Evolutionary conservation across 2,329 filamentous ascomycete genomes (phyloP).

Genomic region (Coniochaeta sp.): DNA sequence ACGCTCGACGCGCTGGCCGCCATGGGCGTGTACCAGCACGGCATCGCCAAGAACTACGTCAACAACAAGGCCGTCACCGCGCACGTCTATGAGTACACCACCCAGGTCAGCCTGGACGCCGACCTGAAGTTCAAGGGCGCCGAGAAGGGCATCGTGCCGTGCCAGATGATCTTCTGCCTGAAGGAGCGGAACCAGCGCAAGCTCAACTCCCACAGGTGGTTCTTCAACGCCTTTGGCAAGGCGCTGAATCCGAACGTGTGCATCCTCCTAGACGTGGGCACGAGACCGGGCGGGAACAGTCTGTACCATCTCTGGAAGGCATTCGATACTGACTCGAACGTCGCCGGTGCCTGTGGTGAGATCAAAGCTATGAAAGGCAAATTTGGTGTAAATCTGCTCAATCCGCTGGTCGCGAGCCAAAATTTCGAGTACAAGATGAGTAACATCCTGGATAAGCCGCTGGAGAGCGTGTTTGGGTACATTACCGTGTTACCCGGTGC

Average conservation of each 20-base stretch:
- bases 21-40: conserved; percentile 96
- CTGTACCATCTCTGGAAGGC: conserved; percentile 99
- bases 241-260: conserved; percentile 93
- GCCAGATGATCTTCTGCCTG: conserved; percentile 96
- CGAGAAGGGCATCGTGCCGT: conserved; percentile 96
- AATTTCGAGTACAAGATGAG: conserved; percentile 99
- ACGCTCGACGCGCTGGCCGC: conserved; percentile 92
- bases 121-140: conserved; percentile 98
- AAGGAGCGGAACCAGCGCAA: conserved; percentile 98
- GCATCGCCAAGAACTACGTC: conserved; percentile 97
- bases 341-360: conserved; percentile 92
- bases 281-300: conserved; percentile 78
- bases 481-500: conserved; percentile 96
- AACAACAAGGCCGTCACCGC: conserved; percentile 93
- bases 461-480: conserved; percentile 96
- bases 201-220: conserved; percentile 97
- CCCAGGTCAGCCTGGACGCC: conserved; percentile 89
- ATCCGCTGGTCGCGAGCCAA: conserved; percentile 90
- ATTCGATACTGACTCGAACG: conserved; percentile 95
- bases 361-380: conserved; percentile 96
- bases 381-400: conserved; percentile 73
- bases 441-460: conserved; percentile 94
- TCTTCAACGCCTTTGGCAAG: conserved; percentile 95
- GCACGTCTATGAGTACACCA: conserved; percentile 98
- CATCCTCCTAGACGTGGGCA: conserved; percentile 93